phyloP scores from a whole-genome alignment of 2,329 filamentous ascomycete genomes.

The Cyphellophora europaea region DNA sequence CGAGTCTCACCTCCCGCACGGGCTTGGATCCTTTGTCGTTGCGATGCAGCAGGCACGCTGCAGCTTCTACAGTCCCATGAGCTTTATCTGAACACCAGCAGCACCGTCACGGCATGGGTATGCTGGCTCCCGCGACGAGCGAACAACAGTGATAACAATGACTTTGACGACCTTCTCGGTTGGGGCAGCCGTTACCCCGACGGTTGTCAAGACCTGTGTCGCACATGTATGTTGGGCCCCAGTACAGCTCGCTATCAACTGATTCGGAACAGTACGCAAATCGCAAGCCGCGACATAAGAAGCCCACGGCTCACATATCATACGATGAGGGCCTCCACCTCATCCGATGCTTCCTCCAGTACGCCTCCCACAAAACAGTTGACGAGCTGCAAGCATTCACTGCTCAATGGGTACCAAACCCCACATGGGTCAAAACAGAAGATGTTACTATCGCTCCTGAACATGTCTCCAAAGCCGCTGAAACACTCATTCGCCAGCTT shows the following conservation, averaged over 20 bases:
- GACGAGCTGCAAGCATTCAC: constrained; percentile 93
- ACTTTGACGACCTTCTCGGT: constrained; percentile 72
- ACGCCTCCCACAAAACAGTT: constrained; percentile 79
- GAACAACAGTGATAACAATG: too few relatives aligned
- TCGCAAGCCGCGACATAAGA: constrained; percentile 62
- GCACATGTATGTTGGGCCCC: constrained; percentile 76
- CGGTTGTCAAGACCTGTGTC: constrained; percentile 75
- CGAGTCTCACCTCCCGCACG: too few relatives aligned
- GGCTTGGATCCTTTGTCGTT: too few relatives aligned
- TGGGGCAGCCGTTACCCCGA: constrained; percentile 74
- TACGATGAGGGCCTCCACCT: constrained; percentile 89
- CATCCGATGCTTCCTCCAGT: constrained; percentile 74
- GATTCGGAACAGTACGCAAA: constrained; percentile 73
- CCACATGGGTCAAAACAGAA: constrained; percentile 77
- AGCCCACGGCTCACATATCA: constrained; percentile 81
- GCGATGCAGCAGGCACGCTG: too few relatives aligned
- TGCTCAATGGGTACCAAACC: constrained; percentile 79
- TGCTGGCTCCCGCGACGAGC: too few relatives aligned
- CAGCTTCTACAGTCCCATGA: too few relatives aligned
- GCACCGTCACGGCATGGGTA: too few relatives aligned
- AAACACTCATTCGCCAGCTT: constrained; percentile 61
- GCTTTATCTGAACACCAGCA: too few relatives aligned
- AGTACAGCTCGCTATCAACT: constrained; percentile 1
- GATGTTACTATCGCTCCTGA: constrained; percentile 55
- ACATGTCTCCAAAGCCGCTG: constrained; percentile 58